These are phyloP conservation scores for Rhytidiadelphus loreus DNA, from an alignment of 225 moss, liverwort and hornwort species.

Conservation along the genomic window DNA sequence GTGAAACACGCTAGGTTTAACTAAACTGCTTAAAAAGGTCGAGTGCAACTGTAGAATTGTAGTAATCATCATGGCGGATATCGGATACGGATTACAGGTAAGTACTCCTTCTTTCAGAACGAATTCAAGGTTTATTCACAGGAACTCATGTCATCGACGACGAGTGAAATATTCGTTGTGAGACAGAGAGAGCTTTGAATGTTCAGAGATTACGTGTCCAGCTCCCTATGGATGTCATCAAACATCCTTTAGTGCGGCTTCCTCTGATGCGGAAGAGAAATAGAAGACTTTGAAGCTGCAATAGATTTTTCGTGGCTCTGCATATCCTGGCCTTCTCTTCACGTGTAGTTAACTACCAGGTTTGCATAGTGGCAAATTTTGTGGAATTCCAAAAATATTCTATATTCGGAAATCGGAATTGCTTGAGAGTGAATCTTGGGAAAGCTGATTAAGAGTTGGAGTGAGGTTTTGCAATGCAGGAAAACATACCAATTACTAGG, in stretches of 20 bases:
- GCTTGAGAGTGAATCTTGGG: neutral
- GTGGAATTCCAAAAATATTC: neutral
- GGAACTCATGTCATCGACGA: neutral
- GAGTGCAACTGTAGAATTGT: neutral
- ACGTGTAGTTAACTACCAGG: neutral
- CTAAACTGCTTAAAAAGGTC: neutral
- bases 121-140: neutral
- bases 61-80: neutral
- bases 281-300: neutral
- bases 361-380: neutral
- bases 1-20: neutral
- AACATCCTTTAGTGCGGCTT: neutral
- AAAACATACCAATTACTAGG: slow-evolving; percentile 1
- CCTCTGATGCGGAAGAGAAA: neutral
- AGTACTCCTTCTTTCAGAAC: neutral
- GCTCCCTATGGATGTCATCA: neutral
- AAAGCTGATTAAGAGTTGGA: neutral
- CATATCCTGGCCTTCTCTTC: neutral
- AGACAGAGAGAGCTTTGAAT: neutral
- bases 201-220: neutral
- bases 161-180: neutral
- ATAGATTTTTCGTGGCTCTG: neutral
- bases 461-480: neutral
- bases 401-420: neutral
- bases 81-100: neutral